Conservation (phyloP, 768 basidiomycete species). For the Termitomyces sp. region DNA sequence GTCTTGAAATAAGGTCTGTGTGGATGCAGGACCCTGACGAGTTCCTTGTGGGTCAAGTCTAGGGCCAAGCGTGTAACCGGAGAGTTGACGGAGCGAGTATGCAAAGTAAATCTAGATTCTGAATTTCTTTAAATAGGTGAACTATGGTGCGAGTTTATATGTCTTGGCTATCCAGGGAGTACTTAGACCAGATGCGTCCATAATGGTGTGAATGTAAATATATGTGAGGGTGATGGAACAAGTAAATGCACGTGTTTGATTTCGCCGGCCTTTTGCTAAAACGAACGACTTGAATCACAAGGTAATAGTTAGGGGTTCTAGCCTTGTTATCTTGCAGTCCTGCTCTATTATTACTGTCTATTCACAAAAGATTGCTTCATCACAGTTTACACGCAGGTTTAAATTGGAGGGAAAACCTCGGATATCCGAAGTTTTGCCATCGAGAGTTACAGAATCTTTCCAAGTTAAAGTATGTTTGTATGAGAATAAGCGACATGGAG, state of each 20-base stretch:
- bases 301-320: too few species aligned
- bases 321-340: too few species aligned
- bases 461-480: too few species aligned
- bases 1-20: conserved; percentile 19
- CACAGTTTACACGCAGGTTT: not conserved
- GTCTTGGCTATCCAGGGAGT: not conserved
- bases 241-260: too few species aligned
- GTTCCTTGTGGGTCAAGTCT: conserved; percentile 17
- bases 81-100: conserved; percentile 34
- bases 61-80: conserved; percentile 18
- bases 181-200: too few species aligned
- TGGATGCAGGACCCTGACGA: conserved; percentile 20
- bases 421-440: conserved; percentile 23
- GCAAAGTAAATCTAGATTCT: conserved; percentile 12
- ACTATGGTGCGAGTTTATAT: not conserved
- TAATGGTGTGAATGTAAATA: too few species aligned
- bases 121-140: conserved; percentile 11
- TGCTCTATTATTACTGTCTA: too few species aligned
- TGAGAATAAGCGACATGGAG: too few species aligned
- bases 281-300: too few species aligned
- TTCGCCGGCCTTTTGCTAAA: too few species aligned
- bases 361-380: not conserved
- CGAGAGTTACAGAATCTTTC: too few species aligned
- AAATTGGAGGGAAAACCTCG: conserved; percentile 20
- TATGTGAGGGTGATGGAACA: too few species aligned